phyloP scores from a whole-genome alignment of 2,329 filamentous ascomycete genomes.

The Xylaria sp. region DNA sequence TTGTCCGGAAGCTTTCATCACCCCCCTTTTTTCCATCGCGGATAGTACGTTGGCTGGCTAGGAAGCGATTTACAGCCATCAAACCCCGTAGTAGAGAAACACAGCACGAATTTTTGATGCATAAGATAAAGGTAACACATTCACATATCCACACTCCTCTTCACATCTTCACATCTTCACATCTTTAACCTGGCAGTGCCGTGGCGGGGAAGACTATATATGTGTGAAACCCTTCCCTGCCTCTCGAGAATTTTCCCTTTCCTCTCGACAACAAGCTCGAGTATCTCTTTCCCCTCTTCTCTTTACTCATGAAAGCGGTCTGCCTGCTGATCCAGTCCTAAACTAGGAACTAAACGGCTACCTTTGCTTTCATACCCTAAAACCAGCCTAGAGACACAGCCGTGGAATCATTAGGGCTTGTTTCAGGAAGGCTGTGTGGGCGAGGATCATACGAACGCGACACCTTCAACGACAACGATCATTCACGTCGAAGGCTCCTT shows the following conservation, averaged over 20 bases:
- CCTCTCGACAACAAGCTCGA: constrained; percentile 1
- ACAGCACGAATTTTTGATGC: constrained; percentile 9
- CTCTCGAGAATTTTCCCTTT: constrained; percentile 1
- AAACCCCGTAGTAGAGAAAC: constrained; percentile 11
- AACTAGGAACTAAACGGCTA: constrained; percentile 13
- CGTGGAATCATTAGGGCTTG: constrained; percentile 17
- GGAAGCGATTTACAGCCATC: constrained; percentile 10
- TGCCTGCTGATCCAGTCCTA: constrained; percentile 26
- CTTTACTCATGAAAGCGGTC: constrained; percentile 3
- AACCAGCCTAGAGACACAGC: constrained; percentile 28
- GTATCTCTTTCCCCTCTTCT: constrained; percentile 1
- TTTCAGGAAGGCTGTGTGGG: constrained; percentile 24
- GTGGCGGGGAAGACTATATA: constrained; percentile 19
- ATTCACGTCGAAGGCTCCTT: constrained; percentile 5
- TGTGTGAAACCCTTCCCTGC: constrained; percentile 24
- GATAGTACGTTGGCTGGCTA: background rate
- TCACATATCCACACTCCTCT: constrained; percentile 9
- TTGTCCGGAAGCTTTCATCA: background rate
- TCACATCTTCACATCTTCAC: constrained; percentile 3
- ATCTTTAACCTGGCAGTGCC: constrained; percentile 1
- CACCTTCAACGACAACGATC: constrained; percentile 7
- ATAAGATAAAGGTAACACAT: constrained; percentile 21
- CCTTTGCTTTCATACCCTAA: constrained; percentile 9
- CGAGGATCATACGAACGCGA: constrained; percentile 12
- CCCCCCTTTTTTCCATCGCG: constrained; percentile 11